phyloP scores from a whole-genome alignment of 345 rosid species.

The Boechera stricta region DNA sequence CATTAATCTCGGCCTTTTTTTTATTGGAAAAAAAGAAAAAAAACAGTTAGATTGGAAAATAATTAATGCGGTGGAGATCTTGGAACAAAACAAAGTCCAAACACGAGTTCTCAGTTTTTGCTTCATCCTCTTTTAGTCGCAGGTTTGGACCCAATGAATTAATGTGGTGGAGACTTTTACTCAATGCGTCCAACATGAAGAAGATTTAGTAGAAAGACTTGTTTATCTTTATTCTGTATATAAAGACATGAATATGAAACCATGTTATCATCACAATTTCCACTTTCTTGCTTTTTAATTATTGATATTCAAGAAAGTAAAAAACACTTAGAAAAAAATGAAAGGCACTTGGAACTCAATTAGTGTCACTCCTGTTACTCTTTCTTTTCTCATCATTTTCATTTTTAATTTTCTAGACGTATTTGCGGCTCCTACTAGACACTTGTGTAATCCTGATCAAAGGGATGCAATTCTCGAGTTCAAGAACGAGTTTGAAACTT shows the following conservation, averaged over 20 bases:
- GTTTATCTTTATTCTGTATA: not conserved
- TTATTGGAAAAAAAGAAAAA: too few relatives aligned
- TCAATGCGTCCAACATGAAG: not conserved
- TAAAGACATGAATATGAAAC: not conserved
- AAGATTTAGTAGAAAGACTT: too few relatives aligned
- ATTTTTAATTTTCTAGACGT: not conserved
- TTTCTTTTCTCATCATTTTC: not conserved
- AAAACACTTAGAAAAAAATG: not conserved
- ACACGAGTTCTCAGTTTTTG: too few relatives aligned
- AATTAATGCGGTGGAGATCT: too few relatives aligned
- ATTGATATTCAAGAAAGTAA: constrained; percentile 2
- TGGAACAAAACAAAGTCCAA: too few relatives aligned
- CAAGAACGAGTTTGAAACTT: not conserved
- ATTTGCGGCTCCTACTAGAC: not conserved
- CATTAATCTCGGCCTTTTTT: too few relatives aligned
- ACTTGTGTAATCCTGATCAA: not conserved
- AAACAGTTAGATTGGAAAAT: too few relatives aligned
- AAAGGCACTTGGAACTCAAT: not conserved
- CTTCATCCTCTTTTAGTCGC: too few relatives aligned
- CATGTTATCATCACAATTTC: not conserved
- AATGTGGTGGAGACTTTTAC: not conserved
- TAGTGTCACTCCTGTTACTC: not conserved
- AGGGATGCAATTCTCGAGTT: constrained; percentile 21
- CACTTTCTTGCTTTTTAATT: not conserved
- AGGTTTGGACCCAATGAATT: too few relatives aligned